A percentile compares a stretch with the other conserved stretches of the same genome.
These are phyloP conservation scores for Paracoccidioides brasiliensis DNA, from an alignment of 2,329 filamentous ascomycete species.

Conservation along the genomic window DNA sequence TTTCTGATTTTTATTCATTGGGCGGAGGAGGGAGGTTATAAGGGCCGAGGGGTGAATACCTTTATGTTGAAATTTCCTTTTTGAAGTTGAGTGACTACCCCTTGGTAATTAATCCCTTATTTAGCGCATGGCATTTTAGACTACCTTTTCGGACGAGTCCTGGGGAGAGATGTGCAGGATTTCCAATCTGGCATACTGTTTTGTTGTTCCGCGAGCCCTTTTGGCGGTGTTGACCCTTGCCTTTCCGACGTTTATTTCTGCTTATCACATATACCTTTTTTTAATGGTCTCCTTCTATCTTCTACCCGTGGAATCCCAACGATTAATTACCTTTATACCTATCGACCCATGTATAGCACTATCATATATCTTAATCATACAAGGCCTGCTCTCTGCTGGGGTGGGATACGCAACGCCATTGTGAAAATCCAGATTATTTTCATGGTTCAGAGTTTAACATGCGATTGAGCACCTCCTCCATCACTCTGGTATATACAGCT, in stretches of 20 bases:
- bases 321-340: background rate
- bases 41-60: no score
- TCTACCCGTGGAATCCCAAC: background rate
- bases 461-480: no score
- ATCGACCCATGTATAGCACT: constrained; percentile 1
- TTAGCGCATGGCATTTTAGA: background rate
- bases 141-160: background rate
- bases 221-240: no score
- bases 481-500: no score
- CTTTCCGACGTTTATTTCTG: background rate
- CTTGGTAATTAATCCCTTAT: background rate
- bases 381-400: background rate
- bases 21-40: no score
- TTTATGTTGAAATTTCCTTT: no score
- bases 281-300: background rate
- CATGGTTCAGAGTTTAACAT: background rate
- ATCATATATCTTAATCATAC: background rate
- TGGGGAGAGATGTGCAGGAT: background rate
- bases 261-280: background rate
- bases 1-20: background rate
- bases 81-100: no score
- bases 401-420: background rate
- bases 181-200: no score
- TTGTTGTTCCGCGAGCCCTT: no score
- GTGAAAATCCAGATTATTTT: background rate